phyloP scores from a whole-genome alignment of 2,329 filamentous ascomycete species.

The Alternaria novae-zelandiae region DNA sequence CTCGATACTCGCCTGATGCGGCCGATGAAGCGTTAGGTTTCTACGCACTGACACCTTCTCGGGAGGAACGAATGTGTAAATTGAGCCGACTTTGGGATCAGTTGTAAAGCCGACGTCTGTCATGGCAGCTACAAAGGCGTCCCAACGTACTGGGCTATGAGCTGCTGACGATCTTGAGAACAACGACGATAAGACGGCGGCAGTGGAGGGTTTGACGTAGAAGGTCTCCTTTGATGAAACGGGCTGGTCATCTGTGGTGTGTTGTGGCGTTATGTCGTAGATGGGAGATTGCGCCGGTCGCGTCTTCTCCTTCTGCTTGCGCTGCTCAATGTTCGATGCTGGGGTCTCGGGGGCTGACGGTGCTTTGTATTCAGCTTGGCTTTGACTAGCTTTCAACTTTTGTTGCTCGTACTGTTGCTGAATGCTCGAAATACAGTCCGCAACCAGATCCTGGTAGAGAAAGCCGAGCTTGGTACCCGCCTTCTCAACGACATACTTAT shows the following conservation, averaged over 20 bases:
- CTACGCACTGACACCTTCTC: constrained; percentile 3
- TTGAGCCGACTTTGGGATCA: constrained; percentile 18
- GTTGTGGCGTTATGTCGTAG: not conserved
- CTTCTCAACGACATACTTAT: constrained; percentile 49
- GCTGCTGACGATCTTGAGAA: constrained; percentile 28
- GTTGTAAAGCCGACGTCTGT: constrained; percentile 19
- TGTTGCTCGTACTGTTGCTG: not conserved
- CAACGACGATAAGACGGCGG: constrained; percentile 47
- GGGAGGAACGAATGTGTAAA: constrained; percentile 19
- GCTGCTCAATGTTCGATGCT: not conserved
- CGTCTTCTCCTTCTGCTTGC: constrained; percentile 5
- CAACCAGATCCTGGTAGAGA: constrained; percentile 1
- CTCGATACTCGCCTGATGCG: constrained; percentile 23
- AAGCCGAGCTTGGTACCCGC: constrained; percentile 13
- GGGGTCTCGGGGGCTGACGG: not conserved
- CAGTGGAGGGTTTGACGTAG: constrained; percentile 50
- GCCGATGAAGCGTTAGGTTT: constrained; percentile 21
- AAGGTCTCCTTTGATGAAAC: constrained; percentile 19
- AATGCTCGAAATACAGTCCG: not conserved
- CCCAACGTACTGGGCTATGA: constrained; percentile 28
- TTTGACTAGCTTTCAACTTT: not conserved
- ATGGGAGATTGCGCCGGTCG: not conserved
- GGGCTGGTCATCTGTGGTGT: not conserved
- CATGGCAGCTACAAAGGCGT: constrained; percentile 20
- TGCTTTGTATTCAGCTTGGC: not conserved